Percentiles rank a stretch among this genome's conserved stretches.
phyloP scores from a whole-genome alignment of 148 eudicot genomes.

The Rhododendron henanense region DNA sequence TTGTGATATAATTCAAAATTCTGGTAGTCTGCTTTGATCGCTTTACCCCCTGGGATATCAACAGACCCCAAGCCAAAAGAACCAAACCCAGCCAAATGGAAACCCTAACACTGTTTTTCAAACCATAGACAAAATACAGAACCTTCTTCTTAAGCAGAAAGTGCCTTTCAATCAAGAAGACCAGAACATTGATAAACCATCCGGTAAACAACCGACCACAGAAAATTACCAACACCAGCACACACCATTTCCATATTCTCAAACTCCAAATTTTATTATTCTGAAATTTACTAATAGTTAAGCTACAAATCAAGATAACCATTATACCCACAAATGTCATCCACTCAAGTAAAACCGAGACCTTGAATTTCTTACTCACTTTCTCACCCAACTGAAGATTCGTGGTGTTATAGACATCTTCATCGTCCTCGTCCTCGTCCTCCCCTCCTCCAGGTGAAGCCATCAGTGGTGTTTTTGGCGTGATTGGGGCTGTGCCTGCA shows the following conservation, averaged over 20 bases:
- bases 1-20: conserved; percentile 53
- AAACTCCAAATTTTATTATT: conserved; percentile 39
- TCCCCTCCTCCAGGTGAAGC: conserved; percentile 39
- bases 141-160: conserved; percentile 68
- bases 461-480: conserved; percentile 55
- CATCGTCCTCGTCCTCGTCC: conserved; percentile 62
- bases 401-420: conserved; percentile 45
- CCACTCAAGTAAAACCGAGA: conserved; percentile 45
- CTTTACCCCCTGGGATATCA: conserved; percentile 51
- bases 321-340: conserved; percentile 33
- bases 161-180: conserved; percentile 64
- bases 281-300: conserved; percentile 30
- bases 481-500: conserved; percentile 32
- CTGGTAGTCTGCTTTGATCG: conserved; percentile 38
- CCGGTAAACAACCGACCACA: conserved; percentile 64
- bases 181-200: conserved; percentile 44
- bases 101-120: conserved; percentile 62
- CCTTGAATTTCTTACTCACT: conserved; percentile 34
- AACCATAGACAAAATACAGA: conserved; percentile 66
- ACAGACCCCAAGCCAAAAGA: conserved; percentile 73
- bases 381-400: conserved; percentile 14
- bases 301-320: conserved; percentile 45
- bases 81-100: conserved; percentile 67
- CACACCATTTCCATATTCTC: conserved; percentile 81
- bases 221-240: conserved; percentile 54